A percentile compares a stretch with the other conserved stretches of the same genome.
phyloP scores from a whole-genome alignment of 352 stramenopile species.

The Pythium phragmitis region DNA sequence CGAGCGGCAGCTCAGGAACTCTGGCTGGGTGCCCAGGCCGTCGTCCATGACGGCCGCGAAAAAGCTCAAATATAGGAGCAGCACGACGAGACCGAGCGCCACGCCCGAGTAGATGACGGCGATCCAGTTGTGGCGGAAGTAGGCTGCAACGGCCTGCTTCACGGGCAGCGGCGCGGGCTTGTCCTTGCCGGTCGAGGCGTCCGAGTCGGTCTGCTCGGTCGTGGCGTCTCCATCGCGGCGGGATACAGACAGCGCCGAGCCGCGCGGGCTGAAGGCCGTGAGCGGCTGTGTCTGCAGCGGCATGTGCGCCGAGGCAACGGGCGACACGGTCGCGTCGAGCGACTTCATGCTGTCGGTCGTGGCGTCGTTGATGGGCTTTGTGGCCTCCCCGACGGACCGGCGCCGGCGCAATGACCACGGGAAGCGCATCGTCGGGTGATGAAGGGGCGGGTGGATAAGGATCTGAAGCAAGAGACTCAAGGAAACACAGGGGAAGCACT shows the following conservation, averaged over 20 bases:
- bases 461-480: not conserved
- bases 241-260: not conserved
- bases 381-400: not conserved
- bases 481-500: not conserved
- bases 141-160: conserved; percentile 13
- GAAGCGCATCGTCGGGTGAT: conserved; percentile 1
- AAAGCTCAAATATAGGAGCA: conserved; percentile 77
- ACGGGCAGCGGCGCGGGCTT: conserved; percentile 5
- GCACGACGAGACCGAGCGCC: conserved; percentile 38
- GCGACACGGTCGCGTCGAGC: conserved; percentile 13
- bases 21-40: conserved; percentile 30
- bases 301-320: conserved; percentile 8
- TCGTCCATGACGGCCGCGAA: conserved; percentile 65
- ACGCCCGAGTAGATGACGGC: conserved; percentile 47
- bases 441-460: not conserved
- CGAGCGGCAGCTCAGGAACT: conserved; percentile 65
- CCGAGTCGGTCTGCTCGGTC: not conserved
- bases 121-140: conserved; percentile 34
- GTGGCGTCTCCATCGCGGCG: not conserved
- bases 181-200: conserved; percentile 20
- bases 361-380: not conserved
- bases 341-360: not conserved
- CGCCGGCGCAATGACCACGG: conserved; percentile 6
- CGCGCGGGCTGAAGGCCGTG: conserved; percentile 3
- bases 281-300: conserved; percentile 17